Evolutionary conservation across 2,329 filamentous ascomycete genomes (phyloP), one percentile per base, ranked within the genome.

Genomic region (Penicillium sp.): DNA sequence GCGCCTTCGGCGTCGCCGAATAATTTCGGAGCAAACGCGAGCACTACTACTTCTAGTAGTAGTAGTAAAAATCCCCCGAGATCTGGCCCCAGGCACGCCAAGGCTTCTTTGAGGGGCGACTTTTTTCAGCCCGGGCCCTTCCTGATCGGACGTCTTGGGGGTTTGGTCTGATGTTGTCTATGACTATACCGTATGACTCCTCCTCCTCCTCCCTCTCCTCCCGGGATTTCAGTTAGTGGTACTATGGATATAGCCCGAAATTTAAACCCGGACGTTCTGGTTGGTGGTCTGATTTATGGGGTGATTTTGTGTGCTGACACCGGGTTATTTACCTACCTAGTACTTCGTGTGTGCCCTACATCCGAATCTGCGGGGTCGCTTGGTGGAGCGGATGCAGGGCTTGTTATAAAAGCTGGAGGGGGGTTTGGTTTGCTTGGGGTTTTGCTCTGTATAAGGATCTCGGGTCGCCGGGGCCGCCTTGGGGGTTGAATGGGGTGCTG

Each of bases 341-440:
- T 21, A 21, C 21, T 90, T 90, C 71, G 80, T 89, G 60, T 88
- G 85, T 68, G 87, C 87, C 26, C 77, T 90, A 0, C 85, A 85
- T n/a, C 83, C 82, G 1, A 74, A 78, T 1, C 75, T 82, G 56
- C 82, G 87, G 21, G 78, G 82, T 3, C 72, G 71, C 21, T 89
- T 86, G 87, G 83, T 86, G 13, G 73, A 74, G 58, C 79, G 85
- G 58, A 84, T 86, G 75, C 58, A 61, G 5, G 45, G 54, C 3
- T 47, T 65, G 5, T 17, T 21, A 21, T 62, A 1, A n/a, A 5
- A 17, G 48, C 56, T 5, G 38, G 48, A 3, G 63, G 60, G 3
- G 8, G 60, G 3, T 44, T 44, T 90, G 29, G 73, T 89, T 56
- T 89, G 87, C 61, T 67, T 81, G 26, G 78, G 80, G 62, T 1